Conservation (phyloP, 352 stramenopile species). For the Phytophthora fragariaefolia region DNA sequence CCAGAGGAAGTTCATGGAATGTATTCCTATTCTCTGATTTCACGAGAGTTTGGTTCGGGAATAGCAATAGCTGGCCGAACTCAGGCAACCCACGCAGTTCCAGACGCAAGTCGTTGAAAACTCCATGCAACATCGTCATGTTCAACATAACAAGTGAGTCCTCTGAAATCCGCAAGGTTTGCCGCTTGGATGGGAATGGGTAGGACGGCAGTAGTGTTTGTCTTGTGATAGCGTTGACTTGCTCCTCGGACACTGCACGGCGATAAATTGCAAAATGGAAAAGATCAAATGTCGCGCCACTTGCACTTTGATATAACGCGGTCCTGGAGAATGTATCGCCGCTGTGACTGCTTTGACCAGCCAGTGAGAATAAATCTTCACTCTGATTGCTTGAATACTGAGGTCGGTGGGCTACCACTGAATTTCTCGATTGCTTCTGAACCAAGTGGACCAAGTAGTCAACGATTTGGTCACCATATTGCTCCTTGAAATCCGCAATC, state of each 20-base stretch:
- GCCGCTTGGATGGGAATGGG: constrained; percentile 40
- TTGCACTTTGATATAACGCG: constrained; percentile 48
- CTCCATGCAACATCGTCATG: constrained; percentile 59
- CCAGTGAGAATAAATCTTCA: not conserved
- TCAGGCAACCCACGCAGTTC: constrained; percentile 57
- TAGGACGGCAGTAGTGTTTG: constrained; percentile 48
- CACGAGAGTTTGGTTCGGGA: constrained; percentile 53
- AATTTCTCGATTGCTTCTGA: constrained; percentile 24
- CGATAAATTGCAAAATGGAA: constrained; percentile 80
- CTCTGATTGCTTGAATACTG: constrained; percentile 3
- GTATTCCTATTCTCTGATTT: constrained; percentile 39
- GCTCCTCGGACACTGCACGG: constrained; percentile 34
- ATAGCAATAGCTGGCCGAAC: constrained; percentile 58
- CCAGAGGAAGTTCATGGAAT: constrained; percentile 52
- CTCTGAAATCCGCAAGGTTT: constrained; percentile 51
- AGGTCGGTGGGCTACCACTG: constrained; percentile 20
- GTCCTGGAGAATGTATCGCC: constrained; percentile 32
- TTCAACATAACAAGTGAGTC: constrained; percentile 55
- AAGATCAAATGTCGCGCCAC: constrained; percentile 64
- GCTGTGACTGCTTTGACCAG: constrained; percentile 9
- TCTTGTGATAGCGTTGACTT: constrained; percentile 35
- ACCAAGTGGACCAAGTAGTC: constrained; percentile 64
- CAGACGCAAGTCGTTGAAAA: constrained; percentile 67
- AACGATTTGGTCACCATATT: constrained; percentile 61
- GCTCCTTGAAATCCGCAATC: constrained; percentile 58